Evolutionary conservation across 805 yeast species (phyloP).

Genomic region (Ogataea nitratoaversa): DNA sequence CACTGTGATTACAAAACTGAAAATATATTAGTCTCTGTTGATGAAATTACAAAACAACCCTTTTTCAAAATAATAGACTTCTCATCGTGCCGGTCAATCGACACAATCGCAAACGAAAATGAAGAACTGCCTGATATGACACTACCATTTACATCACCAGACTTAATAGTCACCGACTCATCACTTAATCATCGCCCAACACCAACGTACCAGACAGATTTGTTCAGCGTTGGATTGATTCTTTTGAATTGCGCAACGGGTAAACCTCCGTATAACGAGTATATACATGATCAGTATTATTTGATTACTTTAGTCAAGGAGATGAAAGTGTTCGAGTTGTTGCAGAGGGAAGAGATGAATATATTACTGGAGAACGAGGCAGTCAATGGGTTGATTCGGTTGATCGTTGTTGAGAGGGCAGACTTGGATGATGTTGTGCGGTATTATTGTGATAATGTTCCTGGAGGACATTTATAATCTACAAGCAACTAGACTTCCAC

Average conservation of each 20-base stretch:
- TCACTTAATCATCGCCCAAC: constrained; percentile 13
- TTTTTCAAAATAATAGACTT: constrained; percentile 44
- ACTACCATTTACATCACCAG: constrained; percentile 46
- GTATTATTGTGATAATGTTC: not conserved
- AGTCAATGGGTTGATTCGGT: constrained; percentile 20
- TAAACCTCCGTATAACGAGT: constrained; percentile 36
- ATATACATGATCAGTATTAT: constrained; percentile 26
- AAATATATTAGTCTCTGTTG: constrained; percentile 33
- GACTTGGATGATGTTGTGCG: constrained; percentile 16
- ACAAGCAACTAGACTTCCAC: no score
- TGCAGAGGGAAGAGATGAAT: constrained; percentile 23
- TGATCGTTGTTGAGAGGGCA: constrained; percentile 28
- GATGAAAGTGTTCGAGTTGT: constrained; percentile 30
- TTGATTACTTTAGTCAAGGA: constrained; percentile 31
- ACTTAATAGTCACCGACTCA: no score
- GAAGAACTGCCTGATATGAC: constrained; percentile 32
- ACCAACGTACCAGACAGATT: constrained; percentile 37
- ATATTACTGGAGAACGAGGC: constrained; percentile 19
- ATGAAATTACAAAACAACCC: constrained; percentile 4
- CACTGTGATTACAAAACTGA: constrained; percentile 49
- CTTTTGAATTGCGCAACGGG: constrained; percentile 44
- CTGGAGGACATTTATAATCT: no score
- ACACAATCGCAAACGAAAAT: constrained; percentile 19
- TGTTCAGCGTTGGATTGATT: constrained; percentile 44
- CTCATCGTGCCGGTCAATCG: constrained; percentile 33